Evolutionary conservation across 495 filamentous ascomycete genomes (phyloP).

Genomic region (Amorphotheca resinae): DNA sequence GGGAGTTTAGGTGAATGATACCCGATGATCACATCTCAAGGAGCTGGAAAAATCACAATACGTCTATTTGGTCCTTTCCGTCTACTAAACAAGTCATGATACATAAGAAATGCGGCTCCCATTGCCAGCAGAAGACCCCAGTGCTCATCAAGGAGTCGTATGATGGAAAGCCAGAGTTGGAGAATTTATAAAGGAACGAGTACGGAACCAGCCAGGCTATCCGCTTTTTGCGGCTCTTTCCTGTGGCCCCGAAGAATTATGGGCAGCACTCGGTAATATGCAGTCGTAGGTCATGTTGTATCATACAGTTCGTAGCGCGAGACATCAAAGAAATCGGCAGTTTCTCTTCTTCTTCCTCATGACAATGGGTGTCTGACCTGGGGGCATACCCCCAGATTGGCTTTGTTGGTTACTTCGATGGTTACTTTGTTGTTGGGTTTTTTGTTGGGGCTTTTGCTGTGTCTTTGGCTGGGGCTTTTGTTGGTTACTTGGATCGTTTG

Average conservation of each 20-base stretch:
- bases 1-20: conserved; percentile 20
- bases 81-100: conserved; percentile 17
- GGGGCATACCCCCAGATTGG: conserved; percentile 13
- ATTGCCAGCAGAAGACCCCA: conserved; percentile 15
- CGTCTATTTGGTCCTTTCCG: conserved; percentile 10
- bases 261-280: conserved; percentile 16
- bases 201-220: conserved; percentile 8
- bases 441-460: conserved; percentile 19
- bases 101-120: conserved; percentile 16
- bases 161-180: conserved; percentile 6
- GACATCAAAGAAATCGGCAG: conserved; percentile 55
- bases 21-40: conserved; percentile 11
- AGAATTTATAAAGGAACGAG: conserved; percentile 11
- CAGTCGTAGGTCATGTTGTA: conserved; percentile 20
- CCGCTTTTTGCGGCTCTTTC: conserved; percentile 11
- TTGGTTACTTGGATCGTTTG: conserved; percentile 43
- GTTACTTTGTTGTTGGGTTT: no score
- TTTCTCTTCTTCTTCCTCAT: conserved; percentile 56
- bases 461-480: conserved; percentile 13
- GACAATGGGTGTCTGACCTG: conserved; percentile 20
- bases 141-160: conserved; percentile 13
- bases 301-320: conserved; percentile 17
- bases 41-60: conserved; percentile 1
- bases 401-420: no score
- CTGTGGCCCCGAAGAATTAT: conserved; percentile 5